A percentile compares a stretch with the other conserved stretches of the same genome.
Conservation (phyloP, 257 asterid genomes). For the Solanum gracilifrons region DNA sequence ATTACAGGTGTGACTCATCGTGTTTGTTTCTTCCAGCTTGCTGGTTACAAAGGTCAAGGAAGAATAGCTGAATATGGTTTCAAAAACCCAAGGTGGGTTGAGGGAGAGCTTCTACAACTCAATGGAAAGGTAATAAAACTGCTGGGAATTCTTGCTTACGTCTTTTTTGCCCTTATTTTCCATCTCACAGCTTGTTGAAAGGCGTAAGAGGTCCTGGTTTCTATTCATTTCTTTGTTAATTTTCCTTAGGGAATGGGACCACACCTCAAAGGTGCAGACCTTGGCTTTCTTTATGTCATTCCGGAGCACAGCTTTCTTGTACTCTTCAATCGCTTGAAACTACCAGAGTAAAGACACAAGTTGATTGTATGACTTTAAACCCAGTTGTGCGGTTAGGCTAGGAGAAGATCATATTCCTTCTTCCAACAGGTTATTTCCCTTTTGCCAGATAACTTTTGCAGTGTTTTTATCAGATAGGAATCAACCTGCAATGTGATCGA, state of each 20-base stretch:
- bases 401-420: neutral
- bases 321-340: slow-evolving; percentile 73
- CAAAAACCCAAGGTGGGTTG: slow-evolving; percentile 83
- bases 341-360: slow-evolving; percentile 46
- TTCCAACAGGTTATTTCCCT: neutral
- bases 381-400: neutral
- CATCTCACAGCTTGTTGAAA: neutral
- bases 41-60: slow-evolving; percentile 89
- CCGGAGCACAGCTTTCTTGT: slow-evolving; percentile 94
- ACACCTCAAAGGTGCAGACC: slow-evolving; percentile 80
- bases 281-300: slow-evolving; percentile 76
- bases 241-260: slow-evolving; percentile 68
- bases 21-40: slow-evolving; percentile 39
- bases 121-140: slow-evolving; percentile 62
- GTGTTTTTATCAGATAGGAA: neutral
- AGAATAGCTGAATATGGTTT: slow-evolving; percentile 85
- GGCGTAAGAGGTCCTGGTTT: neutral
- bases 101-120: slow-evolving; percentile 87
- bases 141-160: neutral
- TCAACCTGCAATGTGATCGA: neutral
- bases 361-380: neutral
- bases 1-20: neutral
- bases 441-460: neutral
- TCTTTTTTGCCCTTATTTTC: neutral
- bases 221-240: neutral